Evolutionary conservation across 768 basidiomycete species (phyloP), one percentile per base, ranked within the genome.

Genomic region (Tulasnella sp.): DNA sequence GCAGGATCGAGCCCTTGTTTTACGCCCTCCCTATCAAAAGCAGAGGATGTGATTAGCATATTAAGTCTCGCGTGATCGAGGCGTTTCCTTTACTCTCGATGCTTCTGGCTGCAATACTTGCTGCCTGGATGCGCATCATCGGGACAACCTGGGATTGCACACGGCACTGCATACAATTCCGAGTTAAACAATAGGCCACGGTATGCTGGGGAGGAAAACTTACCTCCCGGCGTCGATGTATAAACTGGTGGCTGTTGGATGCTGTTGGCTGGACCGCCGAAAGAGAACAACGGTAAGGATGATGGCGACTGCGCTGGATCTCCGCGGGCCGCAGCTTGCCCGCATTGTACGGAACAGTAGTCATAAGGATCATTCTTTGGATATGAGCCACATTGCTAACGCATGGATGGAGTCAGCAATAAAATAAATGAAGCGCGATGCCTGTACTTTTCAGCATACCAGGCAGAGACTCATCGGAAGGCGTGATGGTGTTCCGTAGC

Each of bases 291-390:
- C n/a, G n/a, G n/a, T n/a, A n/a, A n/a, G n/a, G n/a, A n/a, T n/a
- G n/a, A n/a, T n/a, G n/a, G n/a, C n/a, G n/a, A n/a, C n/a, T n/a
- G n/a, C n/a, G n/a, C n/a, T n/a, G n/a, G n/a, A n/a, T n/a, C n/a
- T n/a, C n/a, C n/a, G n/a, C n/a, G n/a, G n/a, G n/a, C n/a, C n/a
- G 52, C 52, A 1, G 52, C 52, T 41, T 32, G 34, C 13, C 52
- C 52, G 34, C 52, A 53, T 17, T 29, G 10, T 27, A 41, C 26
- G 38, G 54, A 56, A 41, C 54, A 56, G 54, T 56, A 56, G 11
- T 56, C 54, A 17, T 21, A 43, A 17, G 38, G 38, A 23, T 24
- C 53, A 38, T 38, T 38, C 24, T 41, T 26, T 3, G 53, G 53
- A 8, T 55, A 24, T 15, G 42, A 3, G 42, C 53, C 53, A 43